These are phyloP conservation scores for Calonectria pseudoturangicola DNA, from an alignment of 2,329 filamentous ascomycete species.

Conservation along the genomic window DNA sequence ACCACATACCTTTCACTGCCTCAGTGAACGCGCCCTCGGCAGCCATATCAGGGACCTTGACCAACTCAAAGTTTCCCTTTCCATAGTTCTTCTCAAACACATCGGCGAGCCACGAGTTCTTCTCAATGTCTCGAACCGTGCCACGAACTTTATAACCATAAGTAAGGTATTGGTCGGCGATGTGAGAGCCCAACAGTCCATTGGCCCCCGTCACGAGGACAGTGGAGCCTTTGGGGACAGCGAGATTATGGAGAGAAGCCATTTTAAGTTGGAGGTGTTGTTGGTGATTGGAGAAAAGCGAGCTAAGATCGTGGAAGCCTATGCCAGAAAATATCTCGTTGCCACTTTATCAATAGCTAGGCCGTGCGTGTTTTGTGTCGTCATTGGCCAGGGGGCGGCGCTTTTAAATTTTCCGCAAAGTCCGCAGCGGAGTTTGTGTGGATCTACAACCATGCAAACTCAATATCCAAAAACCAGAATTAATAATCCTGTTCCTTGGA, in stretches of 20 bases:
- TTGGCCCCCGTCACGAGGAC: conserved; percentile 66
- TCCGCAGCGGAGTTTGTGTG: conserved; percentile 2
- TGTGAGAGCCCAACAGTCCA: conserved; percentile 64
- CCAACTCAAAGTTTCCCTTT: conserved; percentile 58
- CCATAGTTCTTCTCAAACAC: conserved; percentile 59
- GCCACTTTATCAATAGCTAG: neutral
- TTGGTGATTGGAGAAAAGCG: neutral
- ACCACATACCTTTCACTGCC: conserved; percentile 52
- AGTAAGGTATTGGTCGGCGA: conserved; percentile 61
- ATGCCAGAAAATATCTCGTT: neutral
- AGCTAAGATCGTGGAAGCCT: neutral
- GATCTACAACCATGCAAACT: neutral
- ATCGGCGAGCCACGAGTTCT: conserved; percentile 57
- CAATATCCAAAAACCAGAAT: too few species aligned
- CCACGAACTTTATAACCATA: conserved; percentile 67
- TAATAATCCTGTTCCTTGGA: too few species aligned
- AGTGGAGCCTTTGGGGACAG: conserved; percentile 53
- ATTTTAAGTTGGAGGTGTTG: conserved; percentile 14
- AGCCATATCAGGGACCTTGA: conserved; percentile 59
- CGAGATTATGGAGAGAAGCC: conserved; percentile 45
- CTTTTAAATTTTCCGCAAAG: neutral
- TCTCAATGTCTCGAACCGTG: conserved; percentile 61
- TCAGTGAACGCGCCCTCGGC: conserved; percentile 52
- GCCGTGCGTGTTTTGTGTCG: neutral
- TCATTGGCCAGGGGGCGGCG: neutral